Conservation (phyloP, 495 filamentous ascomycete genomes). For the Tetracladium marchalianum region DNA sequence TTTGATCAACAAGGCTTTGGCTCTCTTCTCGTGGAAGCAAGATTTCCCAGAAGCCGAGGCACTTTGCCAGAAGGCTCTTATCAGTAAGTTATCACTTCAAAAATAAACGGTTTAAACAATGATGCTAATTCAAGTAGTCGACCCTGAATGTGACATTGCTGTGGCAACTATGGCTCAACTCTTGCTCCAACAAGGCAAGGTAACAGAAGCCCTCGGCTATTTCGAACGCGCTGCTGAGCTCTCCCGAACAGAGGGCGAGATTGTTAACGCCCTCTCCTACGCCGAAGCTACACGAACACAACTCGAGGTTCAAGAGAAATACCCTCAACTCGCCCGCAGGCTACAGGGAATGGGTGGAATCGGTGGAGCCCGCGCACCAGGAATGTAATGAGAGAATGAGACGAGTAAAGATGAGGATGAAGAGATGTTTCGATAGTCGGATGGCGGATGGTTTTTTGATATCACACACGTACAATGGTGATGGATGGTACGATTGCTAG, state of each 20-base stretch:
- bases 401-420: not conserved
- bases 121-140: conserved; percentile 48
- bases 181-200: conserved; percentile 95
- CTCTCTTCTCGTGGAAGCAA: conserved; percentile 95
- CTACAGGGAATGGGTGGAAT: conserved; percentile 57
- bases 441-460: not conserved
- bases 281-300: conserved; percentile 96
- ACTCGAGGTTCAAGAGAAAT: conserved; percentile 95
- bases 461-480: not conserved
- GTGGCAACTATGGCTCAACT: conserved; percentile 99
- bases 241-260: conserved; percentile 89
- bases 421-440: not conserved
- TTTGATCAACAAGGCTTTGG: conserved; percentile 96
- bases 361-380: conserved; percentile 14
- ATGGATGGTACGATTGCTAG: not conserved
- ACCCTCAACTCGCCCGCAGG: conserved; percentile 82
- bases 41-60: conserved; percentile 93
- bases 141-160: conserved; percentile 97
- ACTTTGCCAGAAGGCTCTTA: conserved; percentile 92
- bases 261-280: conserved; percentile 93
- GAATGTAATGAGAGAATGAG: conserved; percentile 14
- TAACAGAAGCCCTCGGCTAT: conserved; percentile 88
- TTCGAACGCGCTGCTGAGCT: conserved; percentile 95
- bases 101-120: not conserved
- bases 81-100: conserved; percentile 56